phyloP scores from a whole-genome alignment of 768 basidiomycete genomes.

The Boletus eberwhitei region DNA sequence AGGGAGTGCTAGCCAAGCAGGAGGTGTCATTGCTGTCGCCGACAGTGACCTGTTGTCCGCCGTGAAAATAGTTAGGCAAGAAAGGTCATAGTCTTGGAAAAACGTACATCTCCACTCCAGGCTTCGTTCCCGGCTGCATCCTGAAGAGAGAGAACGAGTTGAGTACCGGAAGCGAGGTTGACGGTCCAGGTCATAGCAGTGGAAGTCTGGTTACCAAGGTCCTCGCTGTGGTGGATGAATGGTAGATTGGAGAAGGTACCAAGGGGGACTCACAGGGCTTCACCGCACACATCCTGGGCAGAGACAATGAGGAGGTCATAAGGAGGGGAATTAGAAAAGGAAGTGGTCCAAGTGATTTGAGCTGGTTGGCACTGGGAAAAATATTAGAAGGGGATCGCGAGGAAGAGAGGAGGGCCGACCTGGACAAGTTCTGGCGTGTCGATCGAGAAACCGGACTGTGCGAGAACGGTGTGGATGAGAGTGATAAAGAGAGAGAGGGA shows the following conservation, averaged over 20 bases:
- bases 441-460: constrained; percentile 47
- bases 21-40: constrained; percentile 34
- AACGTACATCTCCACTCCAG: constrained; percentile 61
- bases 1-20: constrained; percentile 30
- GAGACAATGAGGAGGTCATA: constrained; percentile 59
- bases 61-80: not conserved
- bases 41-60: constrained; percentile 33
- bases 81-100: not conserved
- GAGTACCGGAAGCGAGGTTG: constrained; percentile 43
- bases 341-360: constrained; percentile 43
- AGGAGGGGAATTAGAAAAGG: constrained; percentile 39
- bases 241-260: not conserved
- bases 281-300: constrained; percentile 54
- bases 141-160: constrained; percentile 49
- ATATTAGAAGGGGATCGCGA: not conserved
- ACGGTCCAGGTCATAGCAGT: constrained; percentile 41
- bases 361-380: constrained; percentile 48
- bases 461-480: constrained; percentile 49
- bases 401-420: constrained; percentile 35
- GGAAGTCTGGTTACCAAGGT: constrained; percentile 54
- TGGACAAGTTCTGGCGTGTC: constrained; percentile 50
- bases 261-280: constrained; percentile 47
- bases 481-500: constrained; percentile 62
- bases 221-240: constrained; percentile 39
- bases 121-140: constrained; percentile 56